Conservation (phyloP, 148 eudicot species). For the Heliosperma pusillum region DNA sequence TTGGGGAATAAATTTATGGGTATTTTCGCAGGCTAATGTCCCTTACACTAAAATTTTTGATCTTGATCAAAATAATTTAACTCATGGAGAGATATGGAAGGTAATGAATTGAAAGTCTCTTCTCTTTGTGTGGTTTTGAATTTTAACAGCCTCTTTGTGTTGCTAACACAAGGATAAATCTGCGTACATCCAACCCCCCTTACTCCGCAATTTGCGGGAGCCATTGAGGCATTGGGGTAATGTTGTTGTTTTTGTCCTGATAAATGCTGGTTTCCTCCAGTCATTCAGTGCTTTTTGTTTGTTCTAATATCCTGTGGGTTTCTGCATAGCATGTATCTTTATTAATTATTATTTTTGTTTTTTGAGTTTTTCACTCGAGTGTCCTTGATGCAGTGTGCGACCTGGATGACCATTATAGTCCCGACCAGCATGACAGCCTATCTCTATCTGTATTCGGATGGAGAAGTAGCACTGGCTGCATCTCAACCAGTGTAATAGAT, state of each 20-base stretch:
- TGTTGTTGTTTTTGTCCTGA: no score
- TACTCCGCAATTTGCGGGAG: no score
- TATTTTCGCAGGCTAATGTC: conserved; percentile 66
- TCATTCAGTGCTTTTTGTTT: not conserved
- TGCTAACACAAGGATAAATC: no score
- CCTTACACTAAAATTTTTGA: conserved; percentile 88
- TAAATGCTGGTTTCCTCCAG: not conserved
- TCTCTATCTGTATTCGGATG: conserved; percentile 98
- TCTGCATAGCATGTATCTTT: not conserved
- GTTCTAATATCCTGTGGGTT: not conserved
- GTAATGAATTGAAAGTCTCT: conserved; percentile 28
- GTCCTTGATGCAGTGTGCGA: conserved; percentile 75
- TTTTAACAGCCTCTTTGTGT: no score
- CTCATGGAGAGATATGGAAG: conserved; percentile 94
- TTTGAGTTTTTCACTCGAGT: conserved; percentile 3
- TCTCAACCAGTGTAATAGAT: conserved; percentile 99
- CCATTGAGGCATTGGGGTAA: no score
- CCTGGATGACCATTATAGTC: conserved; percentile 96
- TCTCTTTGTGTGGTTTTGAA: not conserved
- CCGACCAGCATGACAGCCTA: conserved; percentile 99
- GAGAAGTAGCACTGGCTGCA: conserved; percentile 96
- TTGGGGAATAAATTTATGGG: conserved; percentile 94
- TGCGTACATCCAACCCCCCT: no score
- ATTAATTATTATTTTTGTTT: not conserved
- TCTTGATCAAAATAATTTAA: conserved; percentile 79